Evolutionary conservation across 1,284 basidiomycete species (phyloP).

Genomic region (Ustilago shanxiensis): DNA sequence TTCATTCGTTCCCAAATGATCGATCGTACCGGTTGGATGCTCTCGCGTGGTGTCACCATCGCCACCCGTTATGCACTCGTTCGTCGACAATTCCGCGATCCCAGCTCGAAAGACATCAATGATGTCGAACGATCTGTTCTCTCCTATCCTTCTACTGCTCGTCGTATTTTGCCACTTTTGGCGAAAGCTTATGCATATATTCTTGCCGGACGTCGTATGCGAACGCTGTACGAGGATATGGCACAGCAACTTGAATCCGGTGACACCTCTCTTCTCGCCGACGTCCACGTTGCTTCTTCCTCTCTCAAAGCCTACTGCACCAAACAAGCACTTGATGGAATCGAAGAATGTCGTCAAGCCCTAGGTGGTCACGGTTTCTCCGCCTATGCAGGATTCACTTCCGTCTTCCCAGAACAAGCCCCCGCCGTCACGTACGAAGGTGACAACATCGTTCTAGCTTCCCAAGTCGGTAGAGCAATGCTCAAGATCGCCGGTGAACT

Average conservation of each 20-base stretch:
- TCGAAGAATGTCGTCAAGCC: conserved; percentile 70
- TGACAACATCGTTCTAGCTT: conserved; percentile 64
- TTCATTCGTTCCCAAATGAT: conserved; percentile 74
- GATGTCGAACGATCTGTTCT: conserved; percentile 70
- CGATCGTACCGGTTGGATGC: conserved; percentile 75
- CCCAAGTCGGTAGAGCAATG: conserved; percentile 64
- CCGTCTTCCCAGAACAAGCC: conserved; percentile 61
- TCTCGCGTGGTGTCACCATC: conserved; percentile 78
- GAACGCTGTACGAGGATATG: conserved; percentile 69
- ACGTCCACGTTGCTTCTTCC: conserved; percentile 70
- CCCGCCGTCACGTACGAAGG: conserved; percentile 70
- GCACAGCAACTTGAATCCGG: conserved; percentile 65
- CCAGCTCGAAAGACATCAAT: conserved; percentile 68
- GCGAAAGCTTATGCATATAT: conserved; percentile 71
- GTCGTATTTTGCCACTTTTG: conserved; percentile 70
- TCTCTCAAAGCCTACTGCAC: conserved; percentile 70
- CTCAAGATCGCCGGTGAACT: conserved; percentile 61
- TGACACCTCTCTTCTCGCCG: conserved; percentile 70
- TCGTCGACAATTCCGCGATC: conserved; percentile 75
- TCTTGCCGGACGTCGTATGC: conserved; percentile 67
- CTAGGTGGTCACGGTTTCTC: conserved; percentile 71
- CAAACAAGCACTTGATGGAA: conserved; percentile 69
- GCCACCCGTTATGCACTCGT: conserved; percentile 81
- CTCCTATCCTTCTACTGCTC: conserved; percentile 70
- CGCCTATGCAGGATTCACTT: conserved; percentile 63